Percentiles rank a stretch among this genome's conserved stretches.
phyloP scores from a whole-genome alignment of 768 basidiomycete species.

The Podaxis pistillaris region DNA sequence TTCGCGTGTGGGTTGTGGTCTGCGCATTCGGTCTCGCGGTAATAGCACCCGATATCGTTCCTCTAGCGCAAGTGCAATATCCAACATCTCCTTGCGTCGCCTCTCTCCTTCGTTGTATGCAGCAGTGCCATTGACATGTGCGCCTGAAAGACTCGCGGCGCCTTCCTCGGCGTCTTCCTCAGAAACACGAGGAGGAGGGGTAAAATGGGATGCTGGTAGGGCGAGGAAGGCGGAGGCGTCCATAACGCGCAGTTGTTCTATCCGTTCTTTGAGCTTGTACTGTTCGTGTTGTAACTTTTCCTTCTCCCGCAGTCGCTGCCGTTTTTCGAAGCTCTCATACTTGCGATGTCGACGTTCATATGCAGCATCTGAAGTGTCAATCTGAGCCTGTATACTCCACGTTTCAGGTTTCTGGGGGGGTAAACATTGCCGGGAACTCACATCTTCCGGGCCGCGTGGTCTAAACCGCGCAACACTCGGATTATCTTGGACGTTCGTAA shows the following conservation, averaged over 20 bases:
- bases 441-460: slow-evolving; percentile 67
- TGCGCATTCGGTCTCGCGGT: slow-evolving; percentile 55
- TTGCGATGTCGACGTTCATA: slow-evolving; percentile 85
- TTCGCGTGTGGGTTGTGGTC: slow-evolving; percentile 19
- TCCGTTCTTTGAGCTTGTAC: slow-evolving; percentile 86
- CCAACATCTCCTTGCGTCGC: slow-evolving; percentile 71
- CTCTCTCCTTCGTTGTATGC: slow-evolving; percentile 66
- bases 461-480: slow-evolving; percentile 69
- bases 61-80: slow-evolving; percentile 62
- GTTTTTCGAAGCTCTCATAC: slow-evolving; percentile 84
- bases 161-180: slow-evolving; percentile 26
- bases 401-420: slow-evolving; percentile 11
- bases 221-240: slow-evolving; percentile 67
- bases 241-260: slow-evolving; percentile 79
- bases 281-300: slow-evolving; percentile 91
- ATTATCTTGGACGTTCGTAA: slow-evolving; percentile 39
- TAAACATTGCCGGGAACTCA: slow-evolving; percentile 36
- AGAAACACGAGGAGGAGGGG: slow-evolving; percentile 28
- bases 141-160: slow-evolving; percentile 26
- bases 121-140: slow-evolving; percentile 35
- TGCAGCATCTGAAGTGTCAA: slow-evolving; percentile 56
- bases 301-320: slow-evolving; percentile 82
- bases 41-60: slow-evolving; percentile 74
- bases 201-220: slow-evolving; percentile 58
- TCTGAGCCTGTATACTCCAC: slow-evolving; percentile 12